phyloP scores from a whole-genome alignment of 192 early-diverging fungal genomes.

The Entomortierella chlamydospora region DNA sequence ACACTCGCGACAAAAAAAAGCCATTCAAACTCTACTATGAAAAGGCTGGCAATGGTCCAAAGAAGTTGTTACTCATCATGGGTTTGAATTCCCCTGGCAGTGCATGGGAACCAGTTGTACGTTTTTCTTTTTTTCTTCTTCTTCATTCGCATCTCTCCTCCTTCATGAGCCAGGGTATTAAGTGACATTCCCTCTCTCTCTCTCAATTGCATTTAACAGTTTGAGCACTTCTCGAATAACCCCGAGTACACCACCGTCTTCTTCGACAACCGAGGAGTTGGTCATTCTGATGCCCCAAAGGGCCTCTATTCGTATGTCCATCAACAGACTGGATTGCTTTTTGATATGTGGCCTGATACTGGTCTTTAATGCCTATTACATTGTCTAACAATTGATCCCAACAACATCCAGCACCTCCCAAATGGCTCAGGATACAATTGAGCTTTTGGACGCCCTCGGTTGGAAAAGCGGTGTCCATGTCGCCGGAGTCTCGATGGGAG shows the following conservation, averaged over 20 bases:
- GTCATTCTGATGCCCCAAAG: slow-evolving; percentile 67
- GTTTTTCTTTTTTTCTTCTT: background rate
- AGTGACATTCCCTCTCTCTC: background rate
- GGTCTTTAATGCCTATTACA: background rate
- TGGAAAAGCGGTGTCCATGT: slow-evolving; percentile 80
- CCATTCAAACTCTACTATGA: slow-evolving; percentile 83
- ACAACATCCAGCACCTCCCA: slow-evolving; percentile 79
- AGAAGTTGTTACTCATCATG: slow-evolving; percentile 81
- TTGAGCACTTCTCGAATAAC: slow-evolving; percentile 71
- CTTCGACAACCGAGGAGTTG: slow-evolving; percentile 90
- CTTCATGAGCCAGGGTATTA: background rate
- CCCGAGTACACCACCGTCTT: slow-evolving; percentile 78
- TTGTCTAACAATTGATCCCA: no score
- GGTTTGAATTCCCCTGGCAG: slow-evolving; percentile 56
- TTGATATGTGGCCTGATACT: background rate
- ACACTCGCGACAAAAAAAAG: slow-evolving; percentile 27
- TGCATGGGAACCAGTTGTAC: slow-evolving; percentile 47
- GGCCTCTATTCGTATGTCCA: slow-evolving; percentile 62
- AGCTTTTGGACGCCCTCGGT: slow-evolving; percentile 76
- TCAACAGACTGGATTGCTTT: no score
- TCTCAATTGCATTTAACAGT: slow-evolving; percentile 49
- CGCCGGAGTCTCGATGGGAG: slow-evolving; percentile 88
- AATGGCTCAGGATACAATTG: slow-evolving; percentile 79
- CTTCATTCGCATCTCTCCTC: background rate
- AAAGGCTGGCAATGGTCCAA: slow-evolving; percentile 76